These are phyloP conservation scores for Sphaerulina musiva DNA, from an alignment of 2,329 filamentous ascomycete species.

Conservation along the genomic window DNA sequence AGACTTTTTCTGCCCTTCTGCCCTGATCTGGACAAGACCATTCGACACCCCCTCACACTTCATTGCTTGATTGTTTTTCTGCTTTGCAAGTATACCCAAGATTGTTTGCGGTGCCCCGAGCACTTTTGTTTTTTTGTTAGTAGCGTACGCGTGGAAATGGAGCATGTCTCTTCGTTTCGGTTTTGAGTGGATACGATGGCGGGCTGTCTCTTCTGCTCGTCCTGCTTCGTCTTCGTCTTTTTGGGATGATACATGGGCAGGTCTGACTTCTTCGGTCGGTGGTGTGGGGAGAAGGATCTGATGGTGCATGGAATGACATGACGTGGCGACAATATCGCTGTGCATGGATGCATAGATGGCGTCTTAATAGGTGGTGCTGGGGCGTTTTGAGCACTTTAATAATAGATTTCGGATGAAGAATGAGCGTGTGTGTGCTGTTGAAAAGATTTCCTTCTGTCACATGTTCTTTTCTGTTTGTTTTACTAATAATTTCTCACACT, in stretches of 20 bases:
- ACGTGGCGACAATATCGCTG: background rate
- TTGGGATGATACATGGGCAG: background rate
- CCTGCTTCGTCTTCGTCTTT: too few species aligned
- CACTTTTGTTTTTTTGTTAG: background rate
- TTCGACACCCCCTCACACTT: background rate
- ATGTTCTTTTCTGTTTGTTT: too few species aligned
- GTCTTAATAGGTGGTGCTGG: background rate
- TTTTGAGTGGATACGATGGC: background rate
- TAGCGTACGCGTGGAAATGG: background rate
- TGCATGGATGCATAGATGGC: background rate
- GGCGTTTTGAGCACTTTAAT: background rate
- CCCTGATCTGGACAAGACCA: background rate
- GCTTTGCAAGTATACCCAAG: constrained; percentile 2
- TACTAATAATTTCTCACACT: too few species aligned
- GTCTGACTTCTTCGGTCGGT: background rate
- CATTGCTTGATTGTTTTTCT: background rate
- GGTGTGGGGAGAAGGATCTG: background rate
- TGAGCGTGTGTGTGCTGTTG: background rate
- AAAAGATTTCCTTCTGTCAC: too few species aligned
- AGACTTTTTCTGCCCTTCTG: background rate
- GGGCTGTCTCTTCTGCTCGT: background rate
- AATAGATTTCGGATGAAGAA: background rate
- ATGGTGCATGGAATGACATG: background rate
- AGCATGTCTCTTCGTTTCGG: background rate
- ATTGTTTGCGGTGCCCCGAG: background rate